phyloP scores from a whole-genome alignment of 2,329 filamentous ascomycete species.

The Chaetomium sp. region DNA sequence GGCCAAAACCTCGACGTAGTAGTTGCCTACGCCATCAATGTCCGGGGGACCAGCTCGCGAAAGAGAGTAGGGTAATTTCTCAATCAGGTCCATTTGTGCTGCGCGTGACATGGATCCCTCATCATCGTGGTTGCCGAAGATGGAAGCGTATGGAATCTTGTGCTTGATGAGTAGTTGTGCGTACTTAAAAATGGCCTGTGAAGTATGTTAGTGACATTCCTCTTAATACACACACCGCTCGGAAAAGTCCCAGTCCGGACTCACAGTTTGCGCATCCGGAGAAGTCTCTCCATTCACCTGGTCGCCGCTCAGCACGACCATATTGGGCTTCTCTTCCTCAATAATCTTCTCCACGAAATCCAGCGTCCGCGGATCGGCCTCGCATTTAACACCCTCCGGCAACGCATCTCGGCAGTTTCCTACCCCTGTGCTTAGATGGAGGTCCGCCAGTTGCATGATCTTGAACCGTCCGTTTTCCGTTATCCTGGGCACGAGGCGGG shows the following conservation, averaged over 20 bases:
- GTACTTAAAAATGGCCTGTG: slow-evolving; percentile 83
- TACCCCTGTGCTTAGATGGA: slow-evolving; percentile 86
- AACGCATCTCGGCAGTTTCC: slow-evolving; percentile 82
- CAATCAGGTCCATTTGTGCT: slow-evolving; percentile 77
- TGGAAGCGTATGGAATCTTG: slow-evolving; percentile 83
- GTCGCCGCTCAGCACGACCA: slow-evolving; percentile 88
- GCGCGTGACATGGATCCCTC: slow-evolving; percentile 73
- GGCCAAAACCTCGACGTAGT: slow-evolving; percentile 83
- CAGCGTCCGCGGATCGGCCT: slow-evolving; percentile 84
- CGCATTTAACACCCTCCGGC: slow-evolving; percentile 71
- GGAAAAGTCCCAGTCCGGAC: slow-evolving; percentile 23
- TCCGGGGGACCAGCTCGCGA: slow-evolving; percentile 76
- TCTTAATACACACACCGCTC: neutral
- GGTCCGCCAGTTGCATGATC: slow-evolving; percentile 91
- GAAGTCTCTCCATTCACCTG: slow-evolving; percentile 93
- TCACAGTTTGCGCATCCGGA: slow-evolving; percentile 78
- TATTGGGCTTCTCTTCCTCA: slow-evolving; percentile 87
- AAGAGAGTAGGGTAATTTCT: slow-evolving; percentile 82
- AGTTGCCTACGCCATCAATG: slow-evolving; percentile 89
- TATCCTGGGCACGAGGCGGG: slow-evolving; percentile 70
- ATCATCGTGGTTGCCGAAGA: slow-evolving; percentile 97
- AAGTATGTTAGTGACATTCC: slow-evolving; percentile 16
- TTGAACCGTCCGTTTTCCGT: slow-evolving; percentile 90
- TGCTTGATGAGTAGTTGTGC: slow-evolving; percentile 76
- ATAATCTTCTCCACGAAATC: slow-evolving; percentile 80